Evolutionary conservation across 345 rosid genomes (phyloP), one percentile per base, ranked within the genome.

Genomic region (Arabis hirsuta): DNA sequence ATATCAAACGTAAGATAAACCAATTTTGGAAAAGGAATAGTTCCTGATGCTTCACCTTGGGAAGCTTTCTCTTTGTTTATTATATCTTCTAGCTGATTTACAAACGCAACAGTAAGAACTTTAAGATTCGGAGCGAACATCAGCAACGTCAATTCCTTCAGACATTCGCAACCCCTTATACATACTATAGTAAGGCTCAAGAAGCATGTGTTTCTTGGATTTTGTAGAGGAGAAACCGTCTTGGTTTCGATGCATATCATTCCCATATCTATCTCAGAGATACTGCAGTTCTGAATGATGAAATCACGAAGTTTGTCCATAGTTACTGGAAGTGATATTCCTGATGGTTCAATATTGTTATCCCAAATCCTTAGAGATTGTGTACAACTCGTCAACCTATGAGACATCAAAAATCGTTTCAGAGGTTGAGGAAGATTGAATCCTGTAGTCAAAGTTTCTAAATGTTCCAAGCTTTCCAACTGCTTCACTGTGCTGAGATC

Each of bases 1-100:
- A 0, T 0, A 0, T 0, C 0, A 11, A 73, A 39, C 0, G 0
- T 0, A 9, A 66, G 58, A 5, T 0, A 0, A 2, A 0, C 5
- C 53, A 73, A 45, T 7, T 66, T 66, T 16, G 0, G 4, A 6
- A 66, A 57, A 39, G 60, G 78, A 65, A 65, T 44, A 27, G 19
- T 26, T 44, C 19, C 60, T 48, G 65, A 46, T 2, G 6, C 22
- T 51, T 12, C 38, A 38, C 19, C 66, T 57, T 9, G 16, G 13
- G 4, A 55, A 12, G 29, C 59, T 73, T 58, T 66, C 53, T 66
- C 72, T 74, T 51, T 29, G 39, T 39, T 74, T 57, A 74, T 50
- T 66, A 72, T 43, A 16, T 72, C 70, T 62, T 63, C 34, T 5
- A 73, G 1, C 0, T 63, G 3, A 0, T 3, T 0, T 32, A n/a